These are phyloP conservation scores for Aspergillus piperis DNA, from an alignment of 2,329 filamentous ascomycete genomes.

Conservation along the genomic window DNA sequence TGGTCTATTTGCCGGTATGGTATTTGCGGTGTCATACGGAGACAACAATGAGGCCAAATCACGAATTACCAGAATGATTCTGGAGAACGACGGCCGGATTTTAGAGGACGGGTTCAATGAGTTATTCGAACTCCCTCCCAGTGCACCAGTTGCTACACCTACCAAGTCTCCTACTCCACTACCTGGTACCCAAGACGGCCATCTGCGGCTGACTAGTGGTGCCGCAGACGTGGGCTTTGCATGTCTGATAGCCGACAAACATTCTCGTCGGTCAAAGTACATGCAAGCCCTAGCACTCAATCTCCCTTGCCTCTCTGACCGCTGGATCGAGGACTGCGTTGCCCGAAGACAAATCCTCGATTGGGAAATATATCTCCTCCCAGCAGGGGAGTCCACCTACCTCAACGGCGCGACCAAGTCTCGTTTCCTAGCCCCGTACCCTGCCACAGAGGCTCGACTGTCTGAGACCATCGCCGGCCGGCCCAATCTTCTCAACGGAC, in stretches of 20 bases:
- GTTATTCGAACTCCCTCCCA: conserved; percentile 62
- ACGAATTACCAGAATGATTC: conserved; percentile 63
- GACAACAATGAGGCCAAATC: conserved; percentile 59
- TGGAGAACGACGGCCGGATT: conserved; percentile 70
- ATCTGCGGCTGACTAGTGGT: conserved; percentile 57
- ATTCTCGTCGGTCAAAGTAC: conserved; percentile 86
- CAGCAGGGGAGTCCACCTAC: conserved; percentile 76
- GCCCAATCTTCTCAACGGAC: conserved; percentile 63
- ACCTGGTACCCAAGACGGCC: conserved; percentile 14
- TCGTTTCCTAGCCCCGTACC: conserved; percentile 64
- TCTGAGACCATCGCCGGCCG: conserved; percentile 59
- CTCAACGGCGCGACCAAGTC: conserved; percentile 78
- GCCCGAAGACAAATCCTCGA: conserved; percentile 62
- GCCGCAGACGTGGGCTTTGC: conserved; percentile 69
- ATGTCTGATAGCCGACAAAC: conserved; percentile 80
- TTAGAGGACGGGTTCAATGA: conserved; percentile 76
- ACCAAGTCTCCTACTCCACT: conserved; percentile 27
- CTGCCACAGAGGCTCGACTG: conserved; percentile 59
- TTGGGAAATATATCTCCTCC: conserved; percentile 81
- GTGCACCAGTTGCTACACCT: conserved; percentile 30
- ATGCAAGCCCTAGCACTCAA: conserved; percentile 91
- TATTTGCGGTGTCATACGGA: conserved; percentile 78
- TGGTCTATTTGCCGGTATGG: conserved; percentile 75
- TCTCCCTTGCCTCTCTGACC: conserved; percentile 78
- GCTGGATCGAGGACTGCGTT: conserved; percentile 78